These are phyloP conservation scores for Kazachstania psychrophila DNA, from an alignment of 805 yeast genomes.

Conservation along the genomic window DNA sequence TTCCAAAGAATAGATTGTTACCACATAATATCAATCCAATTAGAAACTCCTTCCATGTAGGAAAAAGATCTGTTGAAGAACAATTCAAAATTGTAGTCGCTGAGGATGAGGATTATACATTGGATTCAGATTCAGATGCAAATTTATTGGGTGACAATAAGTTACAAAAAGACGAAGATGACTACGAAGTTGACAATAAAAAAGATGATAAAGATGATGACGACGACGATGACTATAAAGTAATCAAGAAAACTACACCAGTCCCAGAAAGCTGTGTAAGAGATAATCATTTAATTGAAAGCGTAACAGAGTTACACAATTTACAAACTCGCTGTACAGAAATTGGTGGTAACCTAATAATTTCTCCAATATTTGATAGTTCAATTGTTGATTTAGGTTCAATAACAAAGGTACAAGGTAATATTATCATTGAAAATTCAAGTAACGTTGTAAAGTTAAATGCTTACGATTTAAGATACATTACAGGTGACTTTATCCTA, in stretches of 20 bases:
- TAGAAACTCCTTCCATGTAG: background rate
- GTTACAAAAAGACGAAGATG: background rate
- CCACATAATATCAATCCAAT: conserved; percentile 2
- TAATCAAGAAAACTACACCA: background rate
- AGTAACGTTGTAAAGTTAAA: conserved; percentile 49
- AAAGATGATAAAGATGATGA: background rate
- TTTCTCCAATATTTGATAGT: conserved; percentile 38
- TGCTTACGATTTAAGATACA: conserved; percentile 40
- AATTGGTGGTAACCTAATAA: conserved; percentile 42
- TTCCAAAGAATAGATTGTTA: background rate
- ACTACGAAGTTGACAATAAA: background rate
- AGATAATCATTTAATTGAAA: conserved; percentile 27
- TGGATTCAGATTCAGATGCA: background rate
- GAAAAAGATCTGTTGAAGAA: background rate
- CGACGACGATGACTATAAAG: background rate
- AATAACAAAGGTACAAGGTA: conserved; percentile 40
- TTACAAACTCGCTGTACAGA: conserved; percentile 40
- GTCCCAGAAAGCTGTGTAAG: conserved; percentile 23
- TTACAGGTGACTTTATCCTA: conserved; percentile 44
- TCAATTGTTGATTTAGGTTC: conserved; percentile 44
- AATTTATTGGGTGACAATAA: background rate
- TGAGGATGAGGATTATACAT: background rate
- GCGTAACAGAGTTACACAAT: conserved; percentile 33
- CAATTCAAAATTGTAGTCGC: background rate
- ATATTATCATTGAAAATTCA: conserved; percentile 43